Evolutionary conservation across 140 eudicot genomes (phyloP).

Genomic region (Senecio squalidus): DNA sequence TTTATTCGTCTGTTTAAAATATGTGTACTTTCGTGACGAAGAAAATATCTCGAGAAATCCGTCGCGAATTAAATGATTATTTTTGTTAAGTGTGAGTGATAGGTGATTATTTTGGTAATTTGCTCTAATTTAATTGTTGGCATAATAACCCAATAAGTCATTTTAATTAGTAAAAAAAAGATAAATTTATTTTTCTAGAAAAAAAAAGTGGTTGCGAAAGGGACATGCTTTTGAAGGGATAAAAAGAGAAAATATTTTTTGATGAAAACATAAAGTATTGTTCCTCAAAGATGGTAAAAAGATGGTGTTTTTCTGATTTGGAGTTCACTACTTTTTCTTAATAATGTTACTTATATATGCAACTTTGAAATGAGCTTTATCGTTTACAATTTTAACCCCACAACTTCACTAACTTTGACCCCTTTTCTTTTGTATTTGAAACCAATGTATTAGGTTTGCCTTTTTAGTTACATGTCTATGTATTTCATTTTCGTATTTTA

Average conservation of each 20-base stretch:
- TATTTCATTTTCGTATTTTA: too few relatives aligned
- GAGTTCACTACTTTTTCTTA: constrained; percentile 26
- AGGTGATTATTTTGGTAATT: too few relatives aligned
- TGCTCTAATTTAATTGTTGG: too few relatives aligned
- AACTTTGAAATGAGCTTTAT: neutral
- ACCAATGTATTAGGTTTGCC: neutral
- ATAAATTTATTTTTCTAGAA: neutral
- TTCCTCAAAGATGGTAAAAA: constrained; percentile 26
- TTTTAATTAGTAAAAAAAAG: neutral
- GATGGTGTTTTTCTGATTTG: constrained; percentile 36
- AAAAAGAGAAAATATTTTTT: constrained; percentile 14
- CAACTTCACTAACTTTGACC: neutral
- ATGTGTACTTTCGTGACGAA: too few relatives aligned
- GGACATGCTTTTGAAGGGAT: constrained; percentile 20
- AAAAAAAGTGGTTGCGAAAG: constrained; percentile 4
- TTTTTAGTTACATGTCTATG: neutral
- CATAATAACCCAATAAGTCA: neutral
- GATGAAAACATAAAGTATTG: constrained; percentile 16
- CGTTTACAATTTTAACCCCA: neutral
- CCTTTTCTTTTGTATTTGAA: neutral
- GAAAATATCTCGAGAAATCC: too few relatives aligned
- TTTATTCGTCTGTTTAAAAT: too few relatives aligned
- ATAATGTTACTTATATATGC: neutral
- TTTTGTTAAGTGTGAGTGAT: too few relatives aligned
- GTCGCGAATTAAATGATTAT: too few relatives aligned